Evolutionary conservation across 257 asterid genomes (phyloP).

Genomic region (Linderniella brevidens): DNA sequence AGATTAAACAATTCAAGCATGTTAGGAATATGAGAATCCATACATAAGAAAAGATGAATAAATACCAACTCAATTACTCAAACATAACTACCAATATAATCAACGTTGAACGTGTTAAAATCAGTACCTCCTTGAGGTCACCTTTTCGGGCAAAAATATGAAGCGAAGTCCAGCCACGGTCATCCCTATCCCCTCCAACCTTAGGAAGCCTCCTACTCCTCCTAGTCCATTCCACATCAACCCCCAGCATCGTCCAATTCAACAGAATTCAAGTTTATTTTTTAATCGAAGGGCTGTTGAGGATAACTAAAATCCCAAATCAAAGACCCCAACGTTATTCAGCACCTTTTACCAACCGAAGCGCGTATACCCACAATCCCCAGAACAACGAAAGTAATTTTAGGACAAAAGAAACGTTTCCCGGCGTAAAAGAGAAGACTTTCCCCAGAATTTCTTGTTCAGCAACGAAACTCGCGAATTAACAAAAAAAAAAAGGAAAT

Average conservation of each 20-base stretch:
- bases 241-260: slow-evolving; percentile 27
- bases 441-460: neutral
- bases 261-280: slow-evolving; percentile 4
- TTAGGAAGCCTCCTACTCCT: slow-evolving; percentile 25
- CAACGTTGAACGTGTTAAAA: neutral
- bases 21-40: no score
- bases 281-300: neutral
- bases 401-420: no score
- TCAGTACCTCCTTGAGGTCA: slow-evolving; percentile 60
- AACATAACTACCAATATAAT: no score
- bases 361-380: no score
- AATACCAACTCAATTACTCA: no score
- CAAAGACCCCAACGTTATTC: no score
- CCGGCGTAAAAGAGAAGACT: no score
- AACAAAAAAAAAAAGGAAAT: slow-evolving; percentile 1
- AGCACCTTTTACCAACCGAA: no score
- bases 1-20: neutral
- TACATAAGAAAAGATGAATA: no score
- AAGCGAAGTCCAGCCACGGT: slow-evolving; percentile 87
- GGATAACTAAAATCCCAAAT: no score
- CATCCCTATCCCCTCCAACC: slow-evolving; percentile 52
- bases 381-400: no score
- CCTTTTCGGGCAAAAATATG: slow-evolving; percentile 77
- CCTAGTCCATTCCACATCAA: slow-evolving; percentile 28
- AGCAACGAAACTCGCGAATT: neutral